Base-by-base conservation (phyloP, 2,329 filamentous ascomycete genomes). In the Pestalotiopsis sp. region DNA sequence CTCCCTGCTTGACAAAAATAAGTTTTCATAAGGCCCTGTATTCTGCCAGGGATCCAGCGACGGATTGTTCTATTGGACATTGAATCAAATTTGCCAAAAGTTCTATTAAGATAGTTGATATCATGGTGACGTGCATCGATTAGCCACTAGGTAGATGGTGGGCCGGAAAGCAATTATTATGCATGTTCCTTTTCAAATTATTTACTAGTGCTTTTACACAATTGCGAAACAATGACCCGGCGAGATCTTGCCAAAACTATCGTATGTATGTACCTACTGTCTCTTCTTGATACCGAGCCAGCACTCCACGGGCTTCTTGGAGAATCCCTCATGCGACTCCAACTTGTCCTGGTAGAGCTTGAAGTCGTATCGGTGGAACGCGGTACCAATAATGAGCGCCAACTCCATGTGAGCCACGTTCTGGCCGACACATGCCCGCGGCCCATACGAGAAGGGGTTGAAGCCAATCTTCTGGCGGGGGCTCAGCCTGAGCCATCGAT, bases 341-440 rank as follows among this genome's bases (percentile, higher is more conserved):
- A 66, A 23, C 31, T 66, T 66, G 2, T 39, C 20, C 49, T 66
- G 64, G 55, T 59, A 66, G 14, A 66, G 55, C 31, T 39, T 20
- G n/a, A 59, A 66, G 23, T 66, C 31, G 14, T 66, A 66, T 20
- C 64, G 52, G 14, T 60, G 64, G 55, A 66, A 66, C 3, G 64
- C 64, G 12, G 64, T 66, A 3, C 64, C 64, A 27, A 66, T 38
- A 1, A 66, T 66, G 2, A 66, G 55, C 12, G 64, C 64, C 52
- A 66, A 20, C 49, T 66, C 64, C 64, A 66, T 66, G 38, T 59
- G 52, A 5, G 64, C 64, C 7, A 66, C 64, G 20, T 66, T 66
- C 55, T 66, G 64, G n/a, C 59, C 64, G 12, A 66, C 64, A 20
- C 64, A 66, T 20, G 64, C 64, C 23, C 64, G 27, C n/a, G 64